Evolutionary conservation across 116 monocot genomes (phyloP).

Genomic region (Posidonia oceanica): DNA sequence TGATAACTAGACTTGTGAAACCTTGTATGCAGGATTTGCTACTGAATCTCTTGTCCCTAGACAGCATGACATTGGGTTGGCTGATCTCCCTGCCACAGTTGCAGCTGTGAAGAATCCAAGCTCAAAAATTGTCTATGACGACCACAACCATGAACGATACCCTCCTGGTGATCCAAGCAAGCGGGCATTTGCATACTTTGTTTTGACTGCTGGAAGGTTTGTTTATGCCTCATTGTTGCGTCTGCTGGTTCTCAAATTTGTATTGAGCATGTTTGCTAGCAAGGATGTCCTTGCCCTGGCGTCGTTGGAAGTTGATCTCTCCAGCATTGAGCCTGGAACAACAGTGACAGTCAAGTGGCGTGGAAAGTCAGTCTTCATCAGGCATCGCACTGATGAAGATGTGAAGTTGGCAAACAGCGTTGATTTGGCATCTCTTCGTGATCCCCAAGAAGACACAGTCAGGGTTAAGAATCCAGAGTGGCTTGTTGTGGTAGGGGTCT

Average conservation of each 20-base stretch:
- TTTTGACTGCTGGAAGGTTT: conserved; percentile 73
- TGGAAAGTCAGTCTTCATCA: conserved; percentile 85
- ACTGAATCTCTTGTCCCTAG: conserved; percentile 42
- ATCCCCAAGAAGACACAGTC: conserved; percentile 58
- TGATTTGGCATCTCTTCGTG: conserved; percentile 47
- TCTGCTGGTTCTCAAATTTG: conserved; percentile 70
- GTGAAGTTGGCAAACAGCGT: conserved; percentile 63
- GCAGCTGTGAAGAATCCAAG: conserved; percentile 64
- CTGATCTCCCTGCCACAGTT: conserved; percentile 44
- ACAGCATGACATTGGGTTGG: conserved; percentile 24
- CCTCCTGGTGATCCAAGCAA: conserved; percentile 81
- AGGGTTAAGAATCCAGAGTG: conserved; percentile 85
- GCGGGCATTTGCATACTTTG: conserved; percentile 81
- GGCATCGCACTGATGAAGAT: conserved; percentile 64
- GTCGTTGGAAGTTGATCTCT: conserved; percentile 83
- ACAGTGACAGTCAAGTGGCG: conserved; percentile 93
- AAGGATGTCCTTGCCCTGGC: conserved; percentile 80
- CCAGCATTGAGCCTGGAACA: conserved; percentile 64
- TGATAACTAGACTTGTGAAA: too few relatives aligned
- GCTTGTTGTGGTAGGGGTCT: conserved; percentile 78
- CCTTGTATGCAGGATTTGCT: conserved; percentile 37
- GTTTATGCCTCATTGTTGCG: conserved; percentile 77
- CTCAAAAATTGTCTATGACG: conserved; percentile 65
- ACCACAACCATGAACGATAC: conserved; percentile 71
- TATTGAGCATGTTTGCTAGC: conserved; percentile 75